Conservation (phyloP, 495 filamentous ascomycete genomes). For the Penicillium taxi region DNA sequence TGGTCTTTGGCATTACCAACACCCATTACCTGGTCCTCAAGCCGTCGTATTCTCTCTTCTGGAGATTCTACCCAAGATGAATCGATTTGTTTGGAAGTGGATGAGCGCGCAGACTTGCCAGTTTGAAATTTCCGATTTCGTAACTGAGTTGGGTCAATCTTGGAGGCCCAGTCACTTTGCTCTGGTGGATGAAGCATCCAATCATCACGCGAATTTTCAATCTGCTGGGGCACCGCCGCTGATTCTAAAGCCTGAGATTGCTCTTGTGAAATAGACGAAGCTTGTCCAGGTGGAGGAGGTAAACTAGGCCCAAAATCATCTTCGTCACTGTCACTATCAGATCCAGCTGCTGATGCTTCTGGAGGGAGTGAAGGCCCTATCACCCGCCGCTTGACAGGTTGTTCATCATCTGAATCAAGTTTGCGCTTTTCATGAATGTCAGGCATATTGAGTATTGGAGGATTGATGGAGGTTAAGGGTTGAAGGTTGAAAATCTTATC, state of each 20-base stretch:
- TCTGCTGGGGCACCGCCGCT: constrained; percentile 7
- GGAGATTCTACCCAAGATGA: constrained; percentile 89
- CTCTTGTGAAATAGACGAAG: constrained; percentile 17
- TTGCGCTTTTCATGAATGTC: no score
- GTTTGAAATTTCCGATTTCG: constrained; percentile 78
- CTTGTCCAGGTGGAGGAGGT: constrained; percentile 43
- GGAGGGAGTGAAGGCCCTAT: constrained; percentile 30
- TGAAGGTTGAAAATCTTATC: no score
- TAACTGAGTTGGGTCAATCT: constrained; percentile 77
- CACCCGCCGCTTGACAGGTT: constrained; percentile 25
- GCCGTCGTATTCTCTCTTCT: constrained; percentile 71
- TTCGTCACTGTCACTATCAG: constrained; percentile 41
- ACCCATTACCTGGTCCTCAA: constrained; percentile 83
- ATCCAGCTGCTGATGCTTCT: constrained; percentile 9
- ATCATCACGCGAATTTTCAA: constrained; percentile 56
- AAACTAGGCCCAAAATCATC: constrained; percentile 79
- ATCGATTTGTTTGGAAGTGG: constrained; percentile 30
- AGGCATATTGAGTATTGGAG: no score
- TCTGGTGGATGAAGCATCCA: constrained; percentile 93
- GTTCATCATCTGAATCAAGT: background rate
- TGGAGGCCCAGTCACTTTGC: constrained; percentile 49
- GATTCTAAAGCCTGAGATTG: no score
- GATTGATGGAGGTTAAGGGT: no score
- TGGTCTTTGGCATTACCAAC: constrained; percentile 26
- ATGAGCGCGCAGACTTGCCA: constrained; percentile 47